These are phyloP conservation scores for Fusarium torulosum DNA, from an alignment of 2,329 filamentous ascomycete genomes.

Conservation along the genomic window DNA sequence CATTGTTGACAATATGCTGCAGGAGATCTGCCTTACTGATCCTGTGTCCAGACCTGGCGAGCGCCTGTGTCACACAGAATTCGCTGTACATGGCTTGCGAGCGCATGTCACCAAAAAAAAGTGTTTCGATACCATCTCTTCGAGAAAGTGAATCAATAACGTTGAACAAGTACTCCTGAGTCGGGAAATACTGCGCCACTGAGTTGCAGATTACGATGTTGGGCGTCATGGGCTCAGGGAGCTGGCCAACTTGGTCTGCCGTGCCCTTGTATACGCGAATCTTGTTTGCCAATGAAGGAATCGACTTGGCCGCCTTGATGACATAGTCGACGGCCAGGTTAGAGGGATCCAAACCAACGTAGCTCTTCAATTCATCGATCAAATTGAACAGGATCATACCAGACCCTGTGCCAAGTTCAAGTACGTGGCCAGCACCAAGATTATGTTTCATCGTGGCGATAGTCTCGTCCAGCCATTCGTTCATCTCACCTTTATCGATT, in stretches of 20 bases:
- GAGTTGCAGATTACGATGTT: constrained; percentile 48
- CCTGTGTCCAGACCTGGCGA: too few species aligned
- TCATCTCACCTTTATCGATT: constrained; percentile 37
- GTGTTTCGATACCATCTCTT: not conserved
- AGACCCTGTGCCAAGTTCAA: constrained; percentile 50
- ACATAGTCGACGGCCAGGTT: constrained; percentile 40
- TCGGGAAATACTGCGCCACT: constrained; percentile 49
- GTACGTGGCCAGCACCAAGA: constrained; percentile 26
- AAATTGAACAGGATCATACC: constrained; percentile 53
- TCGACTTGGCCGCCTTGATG: constrained; percentile 16
- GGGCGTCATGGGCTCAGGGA: constrained; percentile 1
- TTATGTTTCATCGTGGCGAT: constrained; percentile 38
- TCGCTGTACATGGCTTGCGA: too few species aligned
- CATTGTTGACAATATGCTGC: too few species aligned
- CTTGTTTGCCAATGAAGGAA: constrained; percentile 25
- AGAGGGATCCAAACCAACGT: constrained; percentile 49
- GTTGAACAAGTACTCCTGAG: constrained; percentile 40
- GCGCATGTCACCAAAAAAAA: constrained; percentile 37
- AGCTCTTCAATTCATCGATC: constrained; percentile 30
- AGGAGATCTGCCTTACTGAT: too few species aligned
- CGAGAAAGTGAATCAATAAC: constrained; percentile 31
- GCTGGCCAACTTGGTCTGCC: constrained; percentile 30
- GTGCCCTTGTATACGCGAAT: constrained; percentile 37
- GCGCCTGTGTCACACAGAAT: too few species aligned
- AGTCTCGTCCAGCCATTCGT: constrained; percentile 52